These are phyloP conservation scores for Geranomyces variabilis DNA, from an alignment of 192 early-diverging fungal species.

Conservation along the genomic window DNA sequence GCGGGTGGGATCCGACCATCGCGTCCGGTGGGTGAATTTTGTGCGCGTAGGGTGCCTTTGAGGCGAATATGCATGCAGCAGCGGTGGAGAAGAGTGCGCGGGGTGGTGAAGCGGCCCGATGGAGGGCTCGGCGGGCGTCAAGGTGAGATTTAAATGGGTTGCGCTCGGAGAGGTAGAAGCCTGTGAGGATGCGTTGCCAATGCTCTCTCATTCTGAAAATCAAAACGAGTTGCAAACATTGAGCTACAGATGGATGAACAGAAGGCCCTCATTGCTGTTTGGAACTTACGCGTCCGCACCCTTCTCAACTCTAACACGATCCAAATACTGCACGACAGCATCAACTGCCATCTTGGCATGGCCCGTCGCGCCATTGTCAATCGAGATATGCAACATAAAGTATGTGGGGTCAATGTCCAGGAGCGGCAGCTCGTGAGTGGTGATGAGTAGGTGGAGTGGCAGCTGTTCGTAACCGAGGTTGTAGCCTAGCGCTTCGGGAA, in stretches of 20 bases:
- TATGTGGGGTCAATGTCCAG: conserved; percentile 22
- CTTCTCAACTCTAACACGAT: neutral
- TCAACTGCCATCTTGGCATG: conserved; percentile 25
- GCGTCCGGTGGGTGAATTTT: conserved; percentile 18
- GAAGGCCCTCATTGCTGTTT: too few relatives aligned
- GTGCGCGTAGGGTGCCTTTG: conserved; percentile 24
- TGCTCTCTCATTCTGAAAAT: conserved; percentile 10
- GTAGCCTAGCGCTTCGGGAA: conserved; percentile 29
- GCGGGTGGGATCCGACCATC: conserved; percentile 5
- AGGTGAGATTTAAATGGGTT: conserved; percentile 16
- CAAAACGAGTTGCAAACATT: neutral
- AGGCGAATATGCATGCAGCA: conserved; percentile 2
- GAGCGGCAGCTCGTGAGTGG: conserved; percentile 14
- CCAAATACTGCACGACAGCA: conserved; percentile 25
- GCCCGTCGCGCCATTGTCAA: conserved; percentile 31
- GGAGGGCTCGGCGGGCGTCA: conserved; percentile 1
- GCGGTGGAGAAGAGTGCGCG: neutral
- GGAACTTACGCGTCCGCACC: conserved; percentile 13
- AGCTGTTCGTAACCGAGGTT: conserved; percentile 33
- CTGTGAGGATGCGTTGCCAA: conserved; percentile 27
- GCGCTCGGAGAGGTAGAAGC: conserved; percentile 19
- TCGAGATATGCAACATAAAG: conserved; percentile 26
- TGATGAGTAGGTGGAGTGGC: conserved; percentile 22
- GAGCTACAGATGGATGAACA: too few relatives aligned
- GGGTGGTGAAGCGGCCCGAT: neutral